Percentiles rank a stretch among this genome's conserved stretches.
Evolutionary conservation across 1,139 yeast species (phyloP).

Genomic region (Ogataea hybrid): DNA sequence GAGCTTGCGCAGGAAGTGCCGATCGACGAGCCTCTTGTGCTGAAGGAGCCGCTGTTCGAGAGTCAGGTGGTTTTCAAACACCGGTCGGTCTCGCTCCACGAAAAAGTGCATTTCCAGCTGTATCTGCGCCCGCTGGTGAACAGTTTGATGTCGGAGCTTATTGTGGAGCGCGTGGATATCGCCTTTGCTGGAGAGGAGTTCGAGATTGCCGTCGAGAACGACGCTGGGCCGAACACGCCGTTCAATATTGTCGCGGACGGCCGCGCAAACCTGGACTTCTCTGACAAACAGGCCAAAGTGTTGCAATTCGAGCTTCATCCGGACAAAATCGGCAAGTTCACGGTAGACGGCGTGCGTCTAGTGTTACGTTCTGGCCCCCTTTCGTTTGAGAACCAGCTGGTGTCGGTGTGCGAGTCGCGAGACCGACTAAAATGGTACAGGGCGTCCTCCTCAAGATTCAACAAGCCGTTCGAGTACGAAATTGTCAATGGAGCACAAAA

Average conservation of each 20-base stretch:
- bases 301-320: slow-evolving; percentile 28
- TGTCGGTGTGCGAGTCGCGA: slow-evolving; percentile 2
- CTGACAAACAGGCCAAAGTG: slow-evolving; percentile 16
- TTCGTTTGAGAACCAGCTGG: slow-evolving; percentile 17
- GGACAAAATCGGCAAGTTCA: slow-evolving; percentile 21
- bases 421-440: slow-evolving; percentile 19
- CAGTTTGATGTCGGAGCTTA: slow-evolving; percentile 20
- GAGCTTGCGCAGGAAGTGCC: slow-evolving; percentile 8
- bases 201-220: slow-evolving; percentile 12
- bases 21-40: slow-evolving; percentile 10
- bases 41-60: slow-evolving; percentile 26
- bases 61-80: slow-evolving; percentile 23
- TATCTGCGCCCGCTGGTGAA: slow-evolving; percentile 29
- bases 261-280: slow-evolving; percentile 26
- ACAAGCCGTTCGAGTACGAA: slow-evolving; percentile 17
- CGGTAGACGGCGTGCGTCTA: slow-evolving; percentile 17
- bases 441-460: slow-evolving; percentile 2
- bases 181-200: slow-evolving; percentile 17
- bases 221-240: slow-evolving; percentile 6
- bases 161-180: slow-evolving; percentile 27
- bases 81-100: slow-evolving; percentile 20
- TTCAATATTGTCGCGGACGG: neutral
- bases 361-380: slow-evolving; percentile 7
- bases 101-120: slow-evolving; percentile 31
- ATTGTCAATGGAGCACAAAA: slow-evolving; percentile 20